Conservation (phyloP, 2,329 filamentous ascomycete genomes). For the Curvularia lunata region DNA sequence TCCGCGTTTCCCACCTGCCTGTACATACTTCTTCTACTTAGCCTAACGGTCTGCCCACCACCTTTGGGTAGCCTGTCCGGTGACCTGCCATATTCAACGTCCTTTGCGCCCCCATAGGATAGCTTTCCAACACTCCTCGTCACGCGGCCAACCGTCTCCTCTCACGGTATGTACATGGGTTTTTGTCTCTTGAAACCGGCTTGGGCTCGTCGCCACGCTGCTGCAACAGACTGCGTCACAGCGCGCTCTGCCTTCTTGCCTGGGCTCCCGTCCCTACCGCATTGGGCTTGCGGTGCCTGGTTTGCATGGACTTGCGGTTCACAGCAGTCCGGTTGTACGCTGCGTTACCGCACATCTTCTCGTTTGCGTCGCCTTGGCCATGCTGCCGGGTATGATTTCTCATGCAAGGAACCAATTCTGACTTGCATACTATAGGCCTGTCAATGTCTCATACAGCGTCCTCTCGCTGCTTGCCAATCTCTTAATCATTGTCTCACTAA, state of each 20-base stretch:
- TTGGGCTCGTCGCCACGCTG: slow-evolving; percentile 34
- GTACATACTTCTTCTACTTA: slow-evolving; percentile 17
- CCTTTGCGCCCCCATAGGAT: slow-evolving; percentile 12
- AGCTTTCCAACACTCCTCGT: slow-evolving; percentile 33
- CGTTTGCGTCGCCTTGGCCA: slow-evolving; percentile 28
- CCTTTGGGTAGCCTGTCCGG: slow-evolving; percentile 4
- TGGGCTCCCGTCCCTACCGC: slow-evolving; percentile 20
- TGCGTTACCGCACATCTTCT: slow-evolving; percentile 25
- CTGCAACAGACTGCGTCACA: slow-evolving; percentile 47
- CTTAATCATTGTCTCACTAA: slow-evolving; percentile 27
- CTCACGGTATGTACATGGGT: slow-evolving; percentile 43
- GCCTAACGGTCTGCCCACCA: slow-evolving; percentile 20
- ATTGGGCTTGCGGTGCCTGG: slow-evolving; percentile 12
- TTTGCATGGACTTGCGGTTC: slow-evolving; percentile 7
- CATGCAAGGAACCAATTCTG: slow-evolving; percentile 39
- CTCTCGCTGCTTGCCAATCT: slow-evolving; percentile 11
- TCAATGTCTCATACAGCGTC: slow-evolving; percentile 32
- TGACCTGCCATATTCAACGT: slow-evolving; percentile 3
- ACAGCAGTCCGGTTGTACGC: slow-evolving; percentile 18
- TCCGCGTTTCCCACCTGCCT: slow-evolving; percentile 14
- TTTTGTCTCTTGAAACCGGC: slow-evolving; percentile 41
- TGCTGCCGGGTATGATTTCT: slow-evolving; percentile 25
- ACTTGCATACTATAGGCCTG: slow-evolving; percentile 33
- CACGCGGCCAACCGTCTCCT: slow-evolving; percentile 48
- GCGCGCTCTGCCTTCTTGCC: slow-evolving; percentile 24